Base-by-base conservation (phyloP, 2,329 filamentous ascomycete genomes). In the Teratosphaeria destructans region DNA sequence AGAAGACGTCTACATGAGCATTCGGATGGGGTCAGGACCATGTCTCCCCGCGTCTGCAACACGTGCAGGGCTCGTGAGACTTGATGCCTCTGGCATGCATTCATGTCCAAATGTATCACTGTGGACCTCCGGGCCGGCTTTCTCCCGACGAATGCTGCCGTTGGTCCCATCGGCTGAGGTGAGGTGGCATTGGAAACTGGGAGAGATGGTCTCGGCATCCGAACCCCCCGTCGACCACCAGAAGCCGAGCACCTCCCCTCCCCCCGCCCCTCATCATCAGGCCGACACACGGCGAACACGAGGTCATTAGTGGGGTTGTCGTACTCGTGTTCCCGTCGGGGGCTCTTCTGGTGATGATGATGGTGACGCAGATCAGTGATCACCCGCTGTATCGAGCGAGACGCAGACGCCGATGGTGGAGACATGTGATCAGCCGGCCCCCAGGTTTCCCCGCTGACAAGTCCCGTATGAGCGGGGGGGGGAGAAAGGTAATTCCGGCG, bases 351-450 rank as follows among this genome's bases (percentile, higher is more conserved):
- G 19, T 19, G 23, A 23, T 2, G 23, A 23, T 23, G 23, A 23
- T 23, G 2, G 2, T 23, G 23, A 23, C 23, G 23, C 23, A 23
- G 23, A 23, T 23, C 23, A 23, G 1, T 1, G 23, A 23, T 23
- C 23, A 23, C 23, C 23, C 23, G 23, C 23, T 1, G 23, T 10
- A 49, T 23, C 19, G 43, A 3, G 43, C 19, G 43, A 3, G 43
- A 49, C 5, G 5, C 43, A 49, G 16, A 49, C 43, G 43, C 43
- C 43, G 43, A 49, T 14, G 43, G 23, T 49, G 23, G 37, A 12
- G 3, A 1, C 8, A 0, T 7, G 3, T 4, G 4, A 4, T 7
- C 16, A 3, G 16, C 1, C 1, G 5, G n/a, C 16, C 43, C 10
- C 43, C 43, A 49, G 43, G 19, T 49, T 49, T 49, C 43, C 43